phyloP scores from a whole-genome alignment of 2,329 filamentous ascomycete species.

The Fusarium chlamydosporum region DNA sequence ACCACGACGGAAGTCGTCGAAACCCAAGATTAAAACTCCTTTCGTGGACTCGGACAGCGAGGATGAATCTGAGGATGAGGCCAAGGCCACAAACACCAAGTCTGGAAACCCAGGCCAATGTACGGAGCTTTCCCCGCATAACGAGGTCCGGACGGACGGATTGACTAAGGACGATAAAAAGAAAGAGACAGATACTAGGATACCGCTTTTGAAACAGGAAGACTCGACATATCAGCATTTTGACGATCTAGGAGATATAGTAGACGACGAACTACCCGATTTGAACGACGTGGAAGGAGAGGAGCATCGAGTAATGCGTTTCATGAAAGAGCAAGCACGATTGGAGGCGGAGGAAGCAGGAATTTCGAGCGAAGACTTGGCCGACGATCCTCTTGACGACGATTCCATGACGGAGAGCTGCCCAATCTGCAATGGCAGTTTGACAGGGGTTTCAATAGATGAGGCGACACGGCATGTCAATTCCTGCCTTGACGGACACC shows the following conservation, averaged over 20 bases:
- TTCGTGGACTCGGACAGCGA: slow-evolving; percentile 79
- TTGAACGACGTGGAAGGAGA: slow-evolving; percentile 69
- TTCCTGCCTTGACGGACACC: slow-evolving; percentile 87
- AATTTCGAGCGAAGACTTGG: slow-evolving; percentile 56
- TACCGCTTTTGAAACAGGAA: slow-evolving; percentile 50
- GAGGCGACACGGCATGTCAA: slow-evolving; percentile 90
- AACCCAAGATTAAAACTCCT: slow-evolving; percentile 58
- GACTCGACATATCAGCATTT: slow-evolving; percentile 55
- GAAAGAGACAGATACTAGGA: slow-evolving; percentile 33
- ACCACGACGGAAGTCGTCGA: slow-evolving; percentile 39
- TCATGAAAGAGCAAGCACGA: slow-evolving; percentile 81
- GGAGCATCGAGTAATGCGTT: slow-evolving; percentile 75
- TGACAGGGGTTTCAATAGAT: slow-evolving; percentile 72
- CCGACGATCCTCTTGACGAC: slow-evolving; percentile 53
- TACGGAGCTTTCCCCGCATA: slow-evolving; percentile 44
- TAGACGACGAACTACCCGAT: slow-evolving; percentile 70
- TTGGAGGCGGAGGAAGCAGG: slow-evolving; percentile 72
- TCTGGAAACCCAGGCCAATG: slow-evolving; percentile 37
- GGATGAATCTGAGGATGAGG: slow-evolving; percentile 50
- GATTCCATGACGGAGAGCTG: slow-evolving; percentile 64
- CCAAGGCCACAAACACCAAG: slow-evolving; percentile 8
- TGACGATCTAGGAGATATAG: slow-evolving; percentile 54
- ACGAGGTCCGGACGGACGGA: slow-evolving; percentile 41
- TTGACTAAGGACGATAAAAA: slow-evolving; percentile 45
- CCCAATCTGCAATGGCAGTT: slow-evolving; percentile 80